Conservation (phyloP, 331 rosid genomes). For the Erythrophleum ivorense region DNA sequence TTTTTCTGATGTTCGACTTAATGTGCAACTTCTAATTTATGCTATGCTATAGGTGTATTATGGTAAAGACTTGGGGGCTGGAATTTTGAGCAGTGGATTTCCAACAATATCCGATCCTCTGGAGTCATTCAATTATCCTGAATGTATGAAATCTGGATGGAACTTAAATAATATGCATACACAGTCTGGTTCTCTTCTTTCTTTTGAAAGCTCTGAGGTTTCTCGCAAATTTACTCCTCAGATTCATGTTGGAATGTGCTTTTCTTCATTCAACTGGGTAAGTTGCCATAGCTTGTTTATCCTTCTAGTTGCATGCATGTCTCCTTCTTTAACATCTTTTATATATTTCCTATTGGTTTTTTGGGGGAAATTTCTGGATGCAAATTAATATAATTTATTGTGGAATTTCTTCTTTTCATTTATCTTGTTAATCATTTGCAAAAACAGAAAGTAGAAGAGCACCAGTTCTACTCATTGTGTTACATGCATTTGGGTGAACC, state of each 20-base stretch:
- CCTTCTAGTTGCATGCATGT: neutral
- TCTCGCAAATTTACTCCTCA: conserved; percentile 50
- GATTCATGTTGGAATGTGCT: conserved; percentile 83
- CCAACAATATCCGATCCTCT: conserved; percentile 50
- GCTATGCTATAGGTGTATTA: conserved; percentile 66
- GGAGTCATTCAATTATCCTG: conserved; percentile 39
- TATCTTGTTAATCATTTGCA: conserved; percentile 20
- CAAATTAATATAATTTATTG: conserved; percentile 6
- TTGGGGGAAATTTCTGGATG: conserved; percentile 9
- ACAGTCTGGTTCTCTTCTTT: conserved; percentile 78
- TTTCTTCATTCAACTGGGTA: conserved; percentile 80
- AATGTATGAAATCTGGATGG: conserved; percentile 76
- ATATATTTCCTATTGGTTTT: conserved; percentile 12
- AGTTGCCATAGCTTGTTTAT: conserved; percentile 41
- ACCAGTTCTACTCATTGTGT: conserved; percentile 66
- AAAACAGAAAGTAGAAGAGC: conserved; percentile 86
- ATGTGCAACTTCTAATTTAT: conserved; percentile 39
- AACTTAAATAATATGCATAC: conserved; percentile 66
- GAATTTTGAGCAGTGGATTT: conserved; percentile 73
- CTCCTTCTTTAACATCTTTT: conserved; percentile 25
- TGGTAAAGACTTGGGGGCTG: conserved; percentile 49
- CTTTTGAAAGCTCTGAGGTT: conserved; percentile 70
- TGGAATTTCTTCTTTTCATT: conserved; percentile 26
- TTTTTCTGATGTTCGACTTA: conserved; percentile 32
- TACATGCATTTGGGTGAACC: conserved; percentile 85